Conservation (phyloP, 192 early-diverging fungal species). For the Powellomyces hirtus region DNA sequence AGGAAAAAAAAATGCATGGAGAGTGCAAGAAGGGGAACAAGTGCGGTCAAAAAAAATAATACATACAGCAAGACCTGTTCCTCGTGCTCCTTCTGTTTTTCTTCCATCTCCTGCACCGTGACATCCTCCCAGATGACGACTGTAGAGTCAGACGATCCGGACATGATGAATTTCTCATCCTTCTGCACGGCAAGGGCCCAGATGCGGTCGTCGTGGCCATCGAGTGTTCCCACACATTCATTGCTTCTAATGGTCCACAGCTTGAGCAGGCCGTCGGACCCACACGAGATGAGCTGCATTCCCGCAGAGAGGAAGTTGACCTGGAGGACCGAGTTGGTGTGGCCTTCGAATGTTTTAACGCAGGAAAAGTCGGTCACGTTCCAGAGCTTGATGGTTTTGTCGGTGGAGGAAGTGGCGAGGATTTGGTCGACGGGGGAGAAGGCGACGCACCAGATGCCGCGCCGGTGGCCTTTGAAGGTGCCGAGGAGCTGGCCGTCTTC, state of each 20-base stretch:
- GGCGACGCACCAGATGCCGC: slow-evolving; percentile 90
- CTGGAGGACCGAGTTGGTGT: slow-evolving; percentile 92
- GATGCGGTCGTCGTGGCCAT: slow-evolving; percentile 93
- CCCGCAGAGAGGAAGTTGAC: slow-evolving; percentile 82
- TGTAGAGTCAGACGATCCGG: slow-evolving; percentile 88
- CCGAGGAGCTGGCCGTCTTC: slow-evolving; percentile 76
- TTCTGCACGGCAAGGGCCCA: slow-evolving; percentile 84
- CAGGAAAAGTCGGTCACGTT: slow-evolving; percentile 83
- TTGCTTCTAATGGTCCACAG: slow-evolving; percentile 92
- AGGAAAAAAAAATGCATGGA: too few relatives aligned
- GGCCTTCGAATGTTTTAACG: slow-evolving; percentile 94
- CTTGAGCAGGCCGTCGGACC: slow-evolving; percentile 93
- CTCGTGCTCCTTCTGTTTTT: slow-evolving; percentile 67
- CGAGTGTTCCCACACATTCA: slow-evolving; percentile 87
- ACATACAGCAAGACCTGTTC: slow-evolving; percentile 71
- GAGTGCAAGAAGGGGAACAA: too few relatives aligned
- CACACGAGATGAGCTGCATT: slow-evolving; percentile 81
- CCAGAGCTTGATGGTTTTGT: slow-evolving; percentile 96
- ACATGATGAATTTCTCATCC: slow-evolving; percentile 67
- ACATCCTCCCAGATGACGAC: slow-evolving; percentile 92
- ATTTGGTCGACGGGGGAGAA: slow-evolving; percentile 98
- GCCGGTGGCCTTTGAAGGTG: slow-evolving; percentile 84
- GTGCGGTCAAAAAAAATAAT: too few relatives aligned
- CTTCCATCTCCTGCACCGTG: slow-evolving; percentile 76
- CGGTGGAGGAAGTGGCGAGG: slow-evolving; percentile 86